Conservation (phyloP, 768 basidiomycete species). For the Lactarius pseudohatsudake region DNA sequence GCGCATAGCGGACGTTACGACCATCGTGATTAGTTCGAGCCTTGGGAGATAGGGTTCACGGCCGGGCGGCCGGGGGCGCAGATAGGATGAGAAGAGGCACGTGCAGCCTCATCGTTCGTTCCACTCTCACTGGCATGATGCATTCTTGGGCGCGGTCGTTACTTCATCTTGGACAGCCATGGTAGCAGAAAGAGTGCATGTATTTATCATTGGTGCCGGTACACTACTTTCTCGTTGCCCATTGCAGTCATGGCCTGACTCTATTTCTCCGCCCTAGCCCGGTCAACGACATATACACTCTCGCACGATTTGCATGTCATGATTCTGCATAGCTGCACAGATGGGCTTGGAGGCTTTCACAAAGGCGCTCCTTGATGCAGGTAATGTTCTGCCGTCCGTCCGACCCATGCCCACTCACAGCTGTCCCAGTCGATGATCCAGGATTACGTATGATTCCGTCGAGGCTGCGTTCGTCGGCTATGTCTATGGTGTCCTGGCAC, state of each 20-base stretch:
- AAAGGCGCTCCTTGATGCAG: conserved; percentile 85
- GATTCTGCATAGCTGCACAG: conserved; percentile 38
- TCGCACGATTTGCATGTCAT: neutral
- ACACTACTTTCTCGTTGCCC: conserved; percentile 17
- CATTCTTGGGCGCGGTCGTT: too few relatives aligned
- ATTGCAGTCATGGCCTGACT: neutral
- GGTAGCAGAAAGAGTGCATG: conserved; percentile 12
- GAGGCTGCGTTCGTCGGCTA: conserved; percentile 76
- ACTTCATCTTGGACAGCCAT: neutral
- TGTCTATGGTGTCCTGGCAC: conserved; percentile 74
- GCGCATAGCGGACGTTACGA: too few relatives aligned
- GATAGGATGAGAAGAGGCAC: too few relatives aligned
- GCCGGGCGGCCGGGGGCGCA: too few relatives aligned
- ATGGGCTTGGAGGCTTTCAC: conserved; percentile 89
- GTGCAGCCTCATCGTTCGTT: neutral
- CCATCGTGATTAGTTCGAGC: too few relatives aligned
- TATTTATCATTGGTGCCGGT: too few relatives aligned
- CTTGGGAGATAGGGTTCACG: too few relatives aligned
- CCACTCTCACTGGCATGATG: too few relatives aligned
- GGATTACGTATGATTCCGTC: conserved; percentile 78
- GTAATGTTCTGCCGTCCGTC: conserved; percentile 37
- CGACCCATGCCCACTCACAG: neutral
- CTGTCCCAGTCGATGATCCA: conserved; percentile 35
- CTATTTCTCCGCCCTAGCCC: conserved; percentile 47
- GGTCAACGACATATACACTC: conserved; percentile 49